Evolutionary conservation across 2,329 filamentous ascomycete genomes (phyloP).

Genomic region (Leptographium wingfieldii): DNA sequence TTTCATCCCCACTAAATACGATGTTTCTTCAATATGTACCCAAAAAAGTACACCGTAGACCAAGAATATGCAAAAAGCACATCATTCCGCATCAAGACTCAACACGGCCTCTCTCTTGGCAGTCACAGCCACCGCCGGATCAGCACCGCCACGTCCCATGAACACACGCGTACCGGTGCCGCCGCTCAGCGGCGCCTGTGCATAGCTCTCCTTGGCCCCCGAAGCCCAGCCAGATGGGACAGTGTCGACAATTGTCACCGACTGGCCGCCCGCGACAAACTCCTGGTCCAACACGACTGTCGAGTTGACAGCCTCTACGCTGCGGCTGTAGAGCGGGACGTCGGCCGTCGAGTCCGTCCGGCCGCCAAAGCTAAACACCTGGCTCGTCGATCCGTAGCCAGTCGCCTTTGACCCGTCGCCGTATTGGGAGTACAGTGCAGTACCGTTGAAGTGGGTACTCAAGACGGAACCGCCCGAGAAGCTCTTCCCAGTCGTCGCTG

Average conservation of each 20-base stretch:
- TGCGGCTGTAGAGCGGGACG: conserved; percentile 41
- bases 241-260: neutral
- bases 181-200: conserved; percentile 6
- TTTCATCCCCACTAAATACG: no score
- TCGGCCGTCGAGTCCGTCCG: conserved; percentile 14
- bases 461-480: conserved; percentile 24
- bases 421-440: conserved; percentile 38
- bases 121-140: neutral
- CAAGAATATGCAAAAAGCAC: neutral
- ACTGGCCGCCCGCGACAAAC: conserved; percentile 4
- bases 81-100: neutral
- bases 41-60: no score
- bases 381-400: conserved; percentile 42
- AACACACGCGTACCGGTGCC: conserved; percentile 8
- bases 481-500: conserved; percentile 5
- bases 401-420: conserved; percentile 31
- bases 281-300: conserved; percentile 26
- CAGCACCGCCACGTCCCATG: conserved; percentile 5
- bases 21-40: no score
- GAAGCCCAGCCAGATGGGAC: neutral
- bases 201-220: neutral
- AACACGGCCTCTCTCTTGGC: neutral
- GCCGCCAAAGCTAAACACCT: conserved; percentile 43
- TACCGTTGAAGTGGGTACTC: conserved; percentile 43
- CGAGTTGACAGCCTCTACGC: conserved; percentile 42